phyloP scores from a whole-genome alignment of 441 rosid genomes.

The Croton laevigatus region DNA sequence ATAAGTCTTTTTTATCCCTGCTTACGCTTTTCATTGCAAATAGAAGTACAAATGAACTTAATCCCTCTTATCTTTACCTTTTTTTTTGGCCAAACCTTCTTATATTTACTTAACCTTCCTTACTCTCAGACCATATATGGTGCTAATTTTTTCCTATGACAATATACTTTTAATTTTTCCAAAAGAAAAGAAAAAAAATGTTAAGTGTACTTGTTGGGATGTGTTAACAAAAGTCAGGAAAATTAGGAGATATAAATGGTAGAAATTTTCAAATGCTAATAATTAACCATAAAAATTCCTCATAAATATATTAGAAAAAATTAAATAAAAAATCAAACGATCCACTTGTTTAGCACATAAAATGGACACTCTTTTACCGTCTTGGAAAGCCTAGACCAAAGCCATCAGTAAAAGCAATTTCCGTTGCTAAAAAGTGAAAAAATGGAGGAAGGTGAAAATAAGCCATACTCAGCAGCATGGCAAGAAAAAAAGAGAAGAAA shows the following conservation, averaged over 20 bases:
- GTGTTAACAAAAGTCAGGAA: constrained; percentile 20
- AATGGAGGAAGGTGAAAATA: constrained; percentile 11
- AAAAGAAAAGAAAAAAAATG: too few species aligned
- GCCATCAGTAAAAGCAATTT: background rate
- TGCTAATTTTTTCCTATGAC: too few species aligned
- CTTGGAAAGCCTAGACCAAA: too few species aligned
- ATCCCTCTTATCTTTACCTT: too few species aligned
- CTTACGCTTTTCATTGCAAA: too few species aligned
- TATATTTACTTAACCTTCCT: too few species aligned
- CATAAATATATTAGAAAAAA: background rate
- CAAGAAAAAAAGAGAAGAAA: constrained; percentile 35
- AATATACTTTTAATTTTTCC: too few species aligned
- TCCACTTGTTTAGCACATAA: constrained; percentile 32
- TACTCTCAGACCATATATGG: too few species aligned
- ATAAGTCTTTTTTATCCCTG: too few species aligned
- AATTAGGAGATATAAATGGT: constrained; percentile 29
- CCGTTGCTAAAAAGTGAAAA: background rate
- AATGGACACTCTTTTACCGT: constrained; percentile 16
- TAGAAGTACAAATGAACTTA: too few species aligned
- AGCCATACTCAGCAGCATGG: background rate
- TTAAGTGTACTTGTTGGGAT: background rate
- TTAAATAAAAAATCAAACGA: background rate
- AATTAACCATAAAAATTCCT: constrained; percentile 25
- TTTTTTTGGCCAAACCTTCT: too few species aligned
- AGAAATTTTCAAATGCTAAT: constrained; percentile 34